Conservation (phyloP, 371 early-diverging fungal species). For the Entomophthora muscae region DNA sequence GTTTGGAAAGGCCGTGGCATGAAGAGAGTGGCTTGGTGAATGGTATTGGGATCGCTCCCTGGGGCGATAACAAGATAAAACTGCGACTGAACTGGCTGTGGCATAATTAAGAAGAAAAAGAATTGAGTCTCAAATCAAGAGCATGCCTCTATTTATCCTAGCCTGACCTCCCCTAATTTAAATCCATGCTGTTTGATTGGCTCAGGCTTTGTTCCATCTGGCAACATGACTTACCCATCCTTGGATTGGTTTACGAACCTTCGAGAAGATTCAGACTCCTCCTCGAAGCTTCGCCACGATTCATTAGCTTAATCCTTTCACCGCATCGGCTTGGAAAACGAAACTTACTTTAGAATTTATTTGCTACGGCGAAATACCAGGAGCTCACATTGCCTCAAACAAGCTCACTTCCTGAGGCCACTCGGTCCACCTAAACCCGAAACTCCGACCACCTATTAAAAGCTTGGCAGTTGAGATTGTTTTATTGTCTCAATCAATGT, state of each 20-base stretch:
- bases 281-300: not conserved
- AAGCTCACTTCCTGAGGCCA: too few species aligned
- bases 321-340: too few species aligned
- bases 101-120: not conserved
- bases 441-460: too few species aligned
- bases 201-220: not conserved
- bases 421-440: too few species aligned
- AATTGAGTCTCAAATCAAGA: not conserved
- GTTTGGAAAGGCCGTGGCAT: not conserved
- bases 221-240: not conserved
- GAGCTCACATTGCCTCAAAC: too few species aligned
- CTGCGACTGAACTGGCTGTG: not conserved
- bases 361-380: too few species aligned
- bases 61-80: not conserved
- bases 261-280: not conserved
- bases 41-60: not conserved
- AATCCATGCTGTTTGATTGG: not conserved
- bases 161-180: not conserved
- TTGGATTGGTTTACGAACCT: not conserved
- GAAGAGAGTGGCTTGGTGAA: not conserved
- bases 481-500: too few species aligned
- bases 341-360: too few species aligned
- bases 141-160: not conserved
- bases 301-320: too few species aligned
- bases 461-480: too few species aligned